Conservation (phyloP, 2,329 filamentous ascomycete genomes). For the Spiromastix sp. region DNA sequence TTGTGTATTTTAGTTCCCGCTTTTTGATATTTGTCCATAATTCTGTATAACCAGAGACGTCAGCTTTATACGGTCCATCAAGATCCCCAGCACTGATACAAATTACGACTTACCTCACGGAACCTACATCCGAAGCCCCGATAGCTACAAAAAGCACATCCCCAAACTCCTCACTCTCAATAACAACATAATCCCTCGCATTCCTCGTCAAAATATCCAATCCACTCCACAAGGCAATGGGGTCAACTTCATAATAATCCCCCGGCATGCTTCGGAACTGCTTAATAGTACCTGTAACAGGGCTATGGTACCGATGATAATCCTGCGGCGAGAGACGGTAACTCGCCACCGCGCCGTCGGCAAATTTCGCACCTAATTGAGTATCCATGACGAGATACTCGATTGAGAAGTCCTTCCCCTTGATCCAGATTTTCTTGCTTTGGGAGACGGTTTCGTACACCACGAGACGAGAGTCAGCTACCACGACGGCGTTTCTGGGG, state of each 20-base stretch:
- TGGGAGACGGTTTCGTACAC: conserved; percentile 25
- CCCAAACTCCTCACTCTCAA: conserved; percentile 30
- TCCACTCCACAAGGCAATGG: conserved; percentile 21
- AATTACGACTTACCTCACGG: conserved; percentile 26
- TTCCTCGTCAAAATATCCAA: conserved; percentile 32
- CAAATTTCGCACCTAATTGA: conserved; percentile 15
- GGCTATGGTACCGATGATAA: conserved; percentile 38
- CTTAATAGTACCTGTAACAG: conserved; percentile 30
- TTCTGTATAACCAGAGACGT: conserved; percentile 14
- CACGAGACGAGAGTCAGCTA: conserved; percentile 30
- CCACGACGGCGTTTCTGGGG: conserved; percentile 19
- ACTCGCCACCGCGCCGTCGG: conserved; percentile 29
- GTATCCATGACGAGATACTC: conserved; percentile 27
- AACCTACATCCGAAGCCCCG: conserved; percentile 31
- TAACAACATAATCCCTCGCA: conserved; percentile 27
- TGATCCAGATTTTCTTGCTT: conserved; percentile 32
- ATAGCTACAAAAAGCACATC: conserved; percentile 35
- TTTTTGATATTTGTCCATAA: conserved; percentile 24
- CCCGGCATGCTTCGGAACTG: conserved; percentile 31
- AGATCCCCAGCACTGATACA: neutral
- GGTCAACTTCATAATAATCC: conserved; percentile 36
- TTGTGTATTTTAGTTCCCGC: conserved; percentile 25
- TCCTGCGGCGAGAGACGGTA: conserved; percentile 36
- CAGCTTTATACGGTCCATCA: neutral
- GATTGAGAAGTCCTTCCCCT: conserved; percentile 35